These are phyloP conservation scores for Betula pendula DNA, from an alignment of 306 rosid species.

Conservation along the genomic window DNA sequence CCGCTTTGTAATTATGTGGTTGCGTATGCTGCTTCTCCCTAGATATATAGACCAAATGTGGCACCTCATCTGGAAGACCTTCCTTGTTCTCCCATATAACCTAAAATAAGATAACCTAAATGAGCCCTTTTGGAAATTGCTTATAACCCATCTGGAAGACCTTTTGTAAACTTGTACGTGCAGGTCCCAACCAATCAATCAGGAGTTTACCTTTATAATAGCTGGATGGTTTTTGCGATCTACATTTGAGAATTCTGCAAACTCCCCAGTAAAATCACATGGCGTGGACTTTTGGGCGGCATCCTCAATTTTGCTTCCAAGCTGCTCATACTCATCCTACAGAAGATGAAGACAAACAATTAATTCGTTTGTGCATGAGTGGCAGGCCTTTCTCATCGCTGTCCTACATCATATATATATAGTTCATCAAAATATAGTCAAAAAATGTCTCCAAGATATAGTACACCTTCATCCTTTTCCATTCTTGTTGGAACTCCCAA, in stretches of 20 bases:
- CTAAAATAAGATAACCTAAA: constrained; percentile 14
- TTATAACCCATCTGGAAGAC: too few relatives aligned
- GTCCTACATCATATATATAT: too few relatives aligned
- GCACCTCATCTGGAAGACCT: constrained; percentile 31
- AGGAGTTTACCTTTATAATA: constrained; percentile 47
- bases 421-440: too few relatives aligned
- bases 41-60: constrained; percentile 54
- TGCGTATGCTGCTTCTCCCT: constrained; percentile 56
- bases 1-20: constrained; percentile 67
- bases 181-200: too few relatives aligned
- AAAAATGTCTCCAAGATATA: too few relatives aligned
- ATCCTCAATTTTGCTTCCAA: constrained; percentile 42
- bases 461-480: constrained; percentile 42
- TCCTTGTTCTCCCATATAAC: constrained; percentile 55
- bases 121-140: background rate
- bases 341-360: too few relatives aligned
- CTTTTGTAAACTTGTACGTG: too few relatives aligned
- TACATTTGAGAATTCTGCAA: constrained; percentile 33
- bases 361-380: too few relatives aligned
- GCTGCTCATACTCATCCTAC: constrained; percentile 55
- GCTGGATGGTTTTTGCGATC: constrained; percentile 49
- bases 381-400: too few relatives aligned
- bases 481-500: constrained; percentile 37
- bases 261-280: constrained; percentile 31
- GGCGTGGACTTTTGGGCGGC: constrained; percentile 17